These are phyloP conservation scores for Miscanthus sacchariflorus DNA, from an alignment of 202 grass and related monocot genomes.

Conservation along the genomic window DNA sequence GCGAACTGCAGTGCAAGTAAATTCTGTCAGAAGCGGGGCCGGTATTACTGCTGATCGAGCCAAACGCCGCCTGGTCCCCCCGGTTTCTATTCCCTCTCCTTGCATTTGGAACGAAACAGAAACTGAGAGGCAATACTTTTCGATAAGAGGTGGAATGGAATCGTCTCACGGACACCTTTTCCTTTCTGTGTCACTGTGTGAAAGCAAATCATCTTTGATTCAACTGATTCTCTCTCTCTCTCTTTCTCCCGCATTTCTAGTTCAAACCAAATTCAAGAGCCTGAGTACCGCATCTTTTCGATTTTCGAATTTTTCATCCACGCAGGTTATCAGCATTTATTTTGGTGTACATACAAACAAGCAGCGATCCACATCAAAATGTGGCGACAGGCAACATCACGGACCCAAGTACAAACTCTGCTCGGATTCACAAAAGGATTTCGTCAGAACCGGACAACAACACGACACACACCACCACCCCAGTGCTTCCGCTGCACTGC, in stretches of 20 bases:
- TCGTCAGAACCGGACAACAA: not conserved
- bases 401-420: constrained; percentile 1
- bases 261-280: not conserved
- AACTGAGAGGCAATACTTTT: too few species aligned
- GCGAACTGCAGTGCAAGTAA: constrained; percentile 47
- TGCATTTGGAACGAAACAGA: constrained; percentile 6
- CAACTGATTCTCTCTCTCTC: not conserved
- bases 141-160: not conserved
- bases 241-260: not conserved
- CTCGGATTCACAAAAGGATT: not conserved
- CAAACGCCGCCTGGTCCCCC: not conserved
- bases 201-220: too few species aligned
- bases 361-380: not conserved
- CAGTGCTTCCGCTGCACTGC: not conserved
- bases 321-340: not conserved
- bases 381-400: not conserved
- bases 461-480: not conserved
- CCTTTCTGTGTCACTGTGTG: too few species aligned
- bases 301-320: not conserved
- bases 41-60: not conserved
- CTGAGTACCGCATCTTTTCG: too few species aligned
- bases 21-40: constrained; percentile 37
- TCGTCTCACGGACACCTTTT: not conserved
- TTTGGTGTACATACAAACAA: constrained; percentile 24
- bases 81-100: not conserved